phyloP scores from a whole-genome alignment of 73 alveolate species.

The Loxodes magnus region DNA sequence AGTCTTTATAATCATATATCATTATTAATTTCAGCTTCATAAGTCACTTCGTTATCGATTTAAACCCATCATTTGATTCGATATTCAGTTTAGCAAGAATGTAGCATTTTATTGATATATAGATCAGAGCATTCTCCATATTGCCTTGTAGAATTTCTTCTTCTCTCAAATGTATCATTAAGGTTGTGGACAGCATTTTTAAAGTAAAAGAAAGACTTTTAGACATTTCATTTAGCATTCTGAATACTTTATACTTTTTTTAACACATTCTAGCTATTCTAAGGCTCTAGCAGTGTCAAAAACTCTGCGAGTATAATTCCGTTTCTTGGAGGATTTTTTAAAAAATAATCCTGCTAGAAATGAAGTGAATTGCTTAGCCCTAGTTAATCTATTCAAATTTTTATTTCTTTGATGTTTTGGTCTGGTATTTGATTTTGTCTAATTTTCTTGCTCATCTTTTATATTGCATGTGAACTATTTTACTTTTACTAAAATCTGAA shows the following conservation, averaged over 20 bases:
- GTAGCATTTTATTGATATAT: too few relatives aligned
- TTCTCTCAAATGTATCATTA: slow-evolving; percentile 16
- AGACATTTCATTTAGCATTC: slow-evolving; percentile 26
- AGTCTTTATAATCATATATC: neutral
- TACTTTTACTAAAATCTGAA: neutral
- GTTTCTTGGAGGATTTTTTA: neutral
- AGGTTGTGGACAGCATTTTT: slow-evolving; percentile 18
- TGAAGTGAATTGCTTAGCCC: neutral
- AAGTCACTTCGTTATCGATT: neutral
- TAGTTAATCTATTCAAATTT: neutral
- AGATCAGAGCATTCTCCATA: neutral
- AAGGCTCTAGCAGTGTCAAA: neutral
- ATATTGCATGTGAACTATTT: neutral
- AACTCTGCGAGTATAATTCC: neutral
- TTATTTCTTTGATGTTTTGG: neutral
- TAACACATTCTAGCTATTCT: neutral
- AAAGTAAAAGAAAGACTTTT: slow-evolving; percentile 13
- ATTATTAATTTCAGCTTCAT: neutral
- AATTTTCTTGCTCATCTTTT: neutral
- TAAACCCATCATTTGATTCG: too few relatives aligned
- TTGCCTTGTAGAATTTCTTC: neutral
- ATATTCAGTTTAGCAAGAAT: too few relatives aligned
- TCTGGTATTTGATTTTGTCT: neutral
- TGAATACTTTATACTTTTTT: slow-evolving; percentile 17
- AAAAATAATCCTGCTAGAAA: neutral